Evolutionary conservation across 2,329 filamentous ascomycete genomes (phyloP), one percentile per base, ranked within the genome.

Genomic region (Aspergillus calidoustus): DNA sequence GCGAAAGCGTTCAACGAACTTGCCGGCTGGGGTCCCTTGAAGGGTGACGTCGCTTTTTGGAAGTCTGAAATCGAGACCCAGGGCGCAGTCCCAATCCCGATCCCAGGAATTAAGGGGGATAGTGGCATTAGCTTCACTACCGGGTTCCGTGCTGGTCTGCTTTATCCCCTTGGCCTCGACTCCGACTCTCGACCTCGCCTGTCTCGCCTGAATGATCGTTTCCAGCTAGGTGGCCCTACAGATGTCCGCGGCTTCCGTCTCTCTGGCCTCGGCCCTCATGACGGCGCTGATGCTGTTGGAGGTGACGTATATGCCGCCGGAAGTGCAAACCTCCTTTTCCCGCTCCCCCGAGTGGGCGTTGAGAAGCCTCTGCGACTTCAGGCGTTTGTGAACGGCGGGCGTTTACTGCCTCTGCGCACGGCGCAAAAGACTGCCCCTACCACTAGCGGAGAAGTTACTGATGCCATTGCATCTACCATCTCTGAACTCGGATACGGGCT

Each of bases 231-330:
- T 48, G 95, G 95, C 0, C 94, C 95, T 3, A 97, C 93, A 3
- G 94, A 97, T 73, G 91, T 99, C 15, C 91, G 95, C 59, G 95
- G 95, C 2, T 99, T 99, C 83, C 89, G 92, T 62, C 86, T 96
- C 23, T 91, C 90, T 22, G 95, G 95, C 1, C 84, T 99, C 6
- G 95, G 95, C 8, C 93, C 95, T 4, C 90, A 91, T 65, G 94
- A 98, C 71, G 91, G 93, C 1, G 77, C 82, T 19, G 94, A 99
- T 77, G 89, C 93, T 0, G 87, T 97, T 0, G 95, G 95, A 13
- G 95, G 95, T 25, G 95, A 99, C 75, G 81, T 97, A 11, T 98
- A 93, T 74, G 92, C 93, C 19, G 95, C 95, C 3, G 93, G 91
- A 48, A 93, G 92, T 70, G 88, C 93, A 17, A 95, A 93, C 67